Evolutionary conservation across 306 rosid genomes (phyloP), one percentile per base, ranked within the genome.

Genomic region (Trichosanthes truncata): DNA sequence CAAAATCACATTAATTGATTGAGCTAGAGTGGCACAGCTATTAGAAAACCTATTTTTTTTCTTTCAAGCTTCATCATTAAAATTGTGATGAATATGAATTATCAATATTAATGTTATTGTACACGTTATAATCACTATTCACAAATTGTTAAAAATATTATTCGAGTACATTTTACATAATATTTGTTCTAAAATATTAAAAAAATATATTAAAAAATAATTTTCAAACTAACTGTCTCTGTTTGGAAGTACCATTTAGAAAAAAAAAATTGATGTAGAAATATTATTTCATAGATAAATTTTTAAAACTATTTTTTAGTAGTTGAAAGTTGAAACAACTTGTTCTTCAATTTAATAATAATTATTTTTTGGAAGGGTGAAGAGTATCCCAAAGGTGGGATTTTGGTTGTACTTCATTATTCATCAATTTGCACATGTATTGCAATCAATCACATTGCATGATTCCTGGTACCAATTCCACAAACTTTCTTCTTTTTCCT

Each of bases 361-460:
- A 40, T 68, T 25, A 2, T 8, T 12, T 15, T 73, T 25, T 25
- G n/a, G 7, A 73, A 73, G 25, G 57, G 77, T 26, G 5, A 71
- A 45, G 36, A 71, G 56, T 45, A 71, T 13, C 77, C 38, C 55
- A 23, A 25, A 45, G 77, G 77, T 72, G 56, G 56, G 57, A 72
- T 72, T 48, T 46, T 72, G 23, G 77, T 72, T 72, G 77, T 72
- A 23, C 40, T 21, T 72, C 77, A 71, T 45, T 25, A 25, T 72
- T 41, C 36, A 25, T 36, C 56, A 23, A 48, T 73, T 73, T 73
- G 36, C 76, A 69, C 53, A 43, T 43, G 55, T 23, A 43, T 73
- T 29, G 41, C 40, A 48, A 73, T 72, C 77, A 72, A 45, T 45
- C 77, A 72, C 20, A 45, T 45, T 72, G 41, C 59, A 13, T 46